phyloP scores from a whole-genome alignment of 345 rosid genomes.

The Citrus inodora region DNA sequence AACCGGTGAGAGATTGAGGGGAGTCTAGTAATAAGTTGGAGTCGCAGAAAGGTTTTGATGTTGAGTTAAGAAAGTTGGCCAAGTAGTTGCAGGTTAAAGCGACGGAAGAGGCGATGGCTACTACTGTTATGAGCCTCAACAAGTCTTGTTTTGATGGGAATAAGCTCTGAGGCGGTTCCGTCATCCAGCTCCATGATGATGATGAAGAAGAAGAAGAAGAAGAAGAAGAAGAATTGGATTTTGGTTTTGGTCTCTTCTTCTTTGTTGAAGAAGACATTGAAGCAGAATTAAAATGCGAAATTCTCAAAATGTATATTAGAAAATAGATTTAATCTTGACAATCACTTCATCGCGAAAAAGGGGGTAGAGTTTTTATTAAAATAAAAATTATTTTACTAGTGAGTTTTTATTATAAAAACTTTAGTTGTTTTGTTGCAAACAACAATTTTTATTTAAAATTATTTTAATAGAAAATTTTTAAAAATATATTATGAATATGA shows the following conservation, averaged over 20 bases:
- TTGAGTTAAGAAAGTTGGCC: constrained; percentile 30
- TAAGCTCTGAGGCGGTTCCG: constrained; percentile 63
- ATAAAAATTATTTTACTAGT: no score
- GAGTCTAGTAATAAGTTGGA: constrained; percentile 22
- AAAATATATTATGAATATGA: no score
- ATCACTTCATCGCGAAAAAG: no score
- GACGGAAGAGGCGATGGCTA: constrained; percentile 59
- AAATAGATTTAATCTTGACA: not conserved
- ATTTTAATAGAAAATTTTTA: no score
- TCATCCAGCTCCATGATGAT: constrained; percentile 19
- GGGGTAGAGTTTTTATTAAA: no score
- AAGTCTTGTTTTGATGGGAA: constrained; percentile 72
- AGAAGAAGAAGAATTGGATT: constrained; percentile 18
- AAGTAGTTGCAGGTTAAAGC: constrained; percentile 63
- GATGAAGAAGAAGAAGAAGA: constrained; percentile 14
- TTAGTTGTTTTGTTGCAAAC: no score
- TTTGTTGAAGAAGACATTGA: constrained; percentile 22
- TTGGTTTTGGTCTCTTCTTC: constrained; percentile 44
- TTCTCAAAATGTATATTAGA: not conserved
- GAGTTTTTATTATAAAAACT: no score
- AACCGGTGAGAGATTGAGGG: constrained; percentile 46
- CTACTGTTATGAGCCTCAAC: constrained; percentile 41
- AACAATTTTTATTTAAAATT: no score
- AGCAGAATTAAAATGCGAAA: not conserved
- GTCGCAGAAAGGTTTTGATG: constrained; percentile 62